Evolutionary conservation across 768 basidiomycete species (phyloP).

Genomic region (Heimioporus sp.): DNA sequence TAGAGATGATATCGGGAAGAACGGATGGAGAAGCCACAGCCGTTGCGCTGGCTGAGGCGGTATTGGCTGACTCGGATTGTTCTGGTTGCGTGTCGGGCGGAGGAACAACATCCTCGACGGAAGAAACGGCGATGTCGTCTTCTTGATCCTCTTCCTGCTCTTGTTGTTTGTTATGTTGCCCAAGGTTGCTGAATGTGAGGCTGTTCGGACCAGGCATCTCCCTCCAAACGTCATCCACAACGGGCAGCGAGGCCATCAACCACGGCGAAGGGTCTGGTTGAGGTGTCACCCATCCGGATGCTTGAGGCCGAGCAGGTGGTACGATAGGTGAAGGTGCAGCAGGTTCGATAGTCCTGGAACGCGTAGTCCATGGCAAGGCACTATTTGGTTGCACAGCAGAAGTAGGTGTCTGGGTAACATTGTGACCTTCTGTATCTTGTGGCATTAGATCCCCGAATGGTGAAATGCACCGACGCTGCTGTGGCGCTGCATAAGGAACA

Average conservation of each 20-base stretch:
- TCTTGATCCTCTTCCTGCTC: conserved; percentile 32
- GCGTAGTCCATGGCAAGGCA: conserved; percentile 23
- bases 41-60: conserved; percentile 1
- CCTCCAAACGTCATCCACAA: conserved; percentile 48
- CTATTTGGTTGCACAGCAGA: conserved; percentile 23
- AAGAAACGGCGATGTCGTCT: conserved; percentile 15
- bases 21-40: conserved; percentile 3
- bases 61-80: conserved; percentile 16
- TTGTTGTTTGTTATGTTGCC: conserved; percentile 57
- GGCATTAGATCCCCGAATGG: conserved; percentile 22
- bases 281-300: conserved; percentile 38
- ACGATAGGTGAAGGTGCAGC: conserved; percentile 16
- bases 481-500: conserved; percentile 15
- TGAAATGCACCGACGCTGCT: conserved; percentile 21
- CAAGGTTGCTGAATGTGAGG: conserved; percentile 56
- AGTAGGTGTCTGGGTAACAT: conserved; percentile 16
- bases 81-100: conserved; percentile 8
- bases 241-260: conserved; percentile 47
- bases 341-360: conserved; percentile 18
- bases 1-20: conserved; percentile 9
- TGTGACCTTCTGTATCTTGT: conserved; percentile 16
- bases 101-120: conserved; percentile 14
- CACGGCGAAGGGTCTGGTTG: conserved; percentile 53
- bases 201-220: conserved; percentile 43
- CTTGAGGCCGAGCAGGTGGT: conserved; percentile 21